Percentiles rank a stretch among this genome's conserved stretches.
phyloP scores from a whole-genome alignment of 1,284 basidiomycete genomes.

The Sutorius eximius region DNA sequence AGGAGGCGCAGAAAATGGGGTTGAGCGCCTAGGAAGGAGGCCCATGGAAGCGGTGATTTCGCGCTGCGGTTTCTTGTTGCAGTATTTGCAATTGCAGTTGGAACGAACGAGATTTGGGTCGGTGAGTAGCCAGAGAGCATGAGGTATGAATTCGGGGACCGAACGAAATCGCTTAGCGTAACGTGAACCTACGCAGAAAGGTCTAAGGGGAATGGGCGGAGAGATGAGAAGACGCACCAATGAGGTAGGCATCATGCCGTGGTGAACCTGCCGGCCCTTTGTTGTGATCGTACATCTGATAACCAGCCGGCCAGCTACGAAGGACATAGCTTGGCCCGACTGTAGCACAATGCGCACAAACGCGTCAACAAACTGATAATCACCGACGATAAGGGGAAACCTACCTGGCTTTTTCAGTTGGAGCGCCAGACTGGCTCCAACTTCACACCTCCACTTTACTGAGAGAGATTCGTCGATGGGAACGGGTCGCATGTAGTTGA shows the following conservation, averaged over 20 bases:
- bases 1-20: conserved; percentile 28
- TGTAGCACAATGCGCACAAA: conserved; percentile 25
- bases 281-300: conserved; percentile 73
- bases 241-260: conserved; percentile 76
- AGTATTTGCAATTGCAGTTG: conserved; percentile 79
- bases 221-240: conserved; percentile 47
- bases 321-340: conserved; percentile 60
- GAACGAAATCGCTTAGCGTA: conserved; percentile 64
- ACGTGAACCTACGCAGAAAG: conserved; percentile 40
- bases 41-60: conserved; percentile 65
- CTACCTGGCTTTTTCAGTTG: conserved; percentile 51
- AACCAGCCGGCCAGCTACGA: conserved; percentile 62
- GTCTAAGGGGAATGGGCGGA: background rate
- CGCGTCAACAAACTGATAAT: background rate
- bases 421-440: conserved; percentile 58
- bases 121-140: conserved; percentile 74
- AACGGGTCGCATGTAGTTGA: conserved; percentile 67
- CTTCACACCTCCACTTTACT: conserved; percentile 60
- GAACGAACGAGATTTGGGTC: conserved; percentile 47
- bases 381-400: conserved; percentile 14
- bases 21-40: conserved; percentile 38
- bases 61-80: conserved; percentile 63
- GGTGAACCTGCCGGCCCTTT: conserved; percentile 55
- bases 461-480: conserved; percentile 47
- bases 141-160: conserved; percentile 76